Conservation (phyloP, 2,329 filamentous ascomycete species). For the Cladosporium sp. region DNA sequence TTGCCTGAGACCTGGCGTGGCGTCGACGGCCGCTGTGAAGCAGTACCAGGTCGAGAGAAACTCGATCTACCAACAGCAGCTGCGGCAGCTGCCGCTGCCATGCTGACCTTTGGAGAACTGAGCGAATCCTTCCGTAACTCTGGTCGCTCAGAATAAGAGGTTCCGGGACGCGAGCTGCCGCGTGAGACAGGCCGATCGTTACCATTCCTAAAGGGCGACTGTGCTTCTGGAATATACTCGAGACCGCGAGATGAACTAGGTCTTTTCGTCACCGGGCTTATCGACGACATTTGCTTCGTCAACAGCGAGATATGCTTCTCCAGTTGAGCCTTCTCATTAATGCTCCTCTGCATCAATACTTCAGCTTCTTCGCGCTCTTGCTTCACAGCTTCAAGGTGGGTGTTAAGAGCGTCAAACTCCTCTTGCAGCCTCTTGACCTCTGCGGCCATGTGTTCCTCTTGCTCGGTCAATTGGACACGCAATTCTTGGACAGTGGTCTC, state of each 20-base stretch:
- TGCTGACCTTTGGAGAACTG: conserved; percentile 8
- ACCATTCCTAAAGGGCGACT: conserved; percentile 2
- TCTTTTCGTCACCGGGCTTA: not conserved
- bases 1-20: not conserved
- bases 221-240: conserved; percentile 18
- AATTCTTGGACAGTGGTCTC: not conserved
- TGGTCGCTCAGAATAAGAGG: conserved; percentile 10
- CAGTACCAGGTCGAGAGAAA: not conserved
- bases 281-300: conserved; percentile 25
- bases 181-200: conserved; percentile 11
- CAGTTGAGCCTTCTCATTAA: conserved; percentile 32
- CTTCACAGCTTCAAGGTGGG: conserved; percentile 26
- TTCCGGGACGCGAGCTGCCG: conserved; percentile 6
- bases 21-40: conserved; percentile 3
- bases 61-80: conserved; percentile 4
- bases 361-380: conserved; percentile 28
- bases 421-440: conserved; percentile 22
- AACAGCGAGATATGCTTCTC: conserved; percentile 32
- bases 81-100: conserved; percentile 15
- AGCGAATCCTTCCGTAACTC: not conserved
- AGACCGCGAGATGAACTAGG: conserved; percentile 24
- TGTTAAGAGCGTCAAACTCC: conserved; percentile 25
- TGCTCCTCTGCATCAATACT: conserved; percentile 25
- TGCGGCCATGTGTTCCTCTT: conserved; percentile 1
- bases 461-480: conserved; percentile 6